These are phyloP conservation scores for Fomitopsis betulina DNA, from an alignment of 1,284 basidiomycete genomes.

Conservation along the genomic window DNA sequence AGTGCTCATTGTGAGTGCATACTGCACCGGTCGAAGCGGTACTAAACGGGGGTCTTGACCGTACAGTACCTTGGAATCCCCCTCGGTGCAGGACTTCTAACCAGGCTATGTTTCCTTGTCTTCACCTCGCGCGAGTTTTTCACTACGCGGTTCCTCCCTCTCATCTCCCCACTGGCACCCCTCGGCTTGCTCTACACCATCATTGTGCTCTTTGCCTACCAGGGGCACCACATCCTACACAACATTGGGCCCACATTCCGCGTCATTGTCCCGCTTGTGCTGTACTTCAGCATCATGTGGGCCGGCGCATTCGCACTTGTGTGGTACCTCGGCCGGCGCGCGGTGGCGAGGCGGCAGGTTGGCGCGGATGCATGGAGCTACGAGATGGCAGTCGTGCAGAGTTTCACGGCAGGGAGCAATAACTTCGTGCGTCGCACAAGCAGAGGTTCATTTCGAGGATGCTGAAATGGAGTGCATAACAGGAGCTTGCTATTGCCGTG, in stretches of 20 bases:
- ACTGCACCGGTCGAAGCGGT: neutral
- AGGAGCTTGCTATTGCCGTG: conserved; percentile 84
- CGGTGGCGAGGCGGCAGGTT: conserved; percentile 11
- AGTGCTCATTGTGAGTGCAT: conserved; percentile 60
- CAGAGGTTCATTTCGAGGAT: neutral
- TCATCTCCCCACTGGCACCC: conserved; percentile 69
- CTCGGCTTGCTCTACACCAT: conserved; percentile 76
- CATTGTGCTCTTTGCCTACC: conserved; percentile 75
- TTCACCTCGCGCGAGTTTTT: conserved; percentile 47
- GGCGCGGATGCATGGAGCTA: conserved; percentile 44
- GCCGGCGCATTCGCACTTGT: conserved; percentile 54
- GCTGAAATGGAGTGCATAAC: neutral
- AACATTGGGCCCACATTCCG: conserved; percentile 75
- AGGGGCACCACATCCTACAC: conserved; percentile 53
- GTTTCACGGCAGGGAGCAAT: conserved; percentile 55
- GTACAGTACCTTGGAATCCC: conserved; percentile 70
- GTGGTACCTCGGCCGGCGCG: conserved; percentile 35
- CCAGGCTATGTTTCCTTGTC: conserved; percentile 54
- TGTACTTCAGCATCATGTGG: conserved; percentile 84
- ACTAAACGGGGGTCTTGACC: neutral
- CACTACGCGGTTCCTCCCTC: conserved; percentile 56
- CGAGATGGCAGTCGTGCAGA: conserved; percentile 67
- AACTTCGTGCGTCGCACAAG: conserved; percentile 40
- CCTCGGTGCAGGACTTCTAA: conserved; percentile 62
- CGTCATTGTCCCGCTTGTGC: conserved; percentile 73